Conservation (phyloP, 352 stramenopile genomes). For the Chrysophaeum taylorii region DNA sequence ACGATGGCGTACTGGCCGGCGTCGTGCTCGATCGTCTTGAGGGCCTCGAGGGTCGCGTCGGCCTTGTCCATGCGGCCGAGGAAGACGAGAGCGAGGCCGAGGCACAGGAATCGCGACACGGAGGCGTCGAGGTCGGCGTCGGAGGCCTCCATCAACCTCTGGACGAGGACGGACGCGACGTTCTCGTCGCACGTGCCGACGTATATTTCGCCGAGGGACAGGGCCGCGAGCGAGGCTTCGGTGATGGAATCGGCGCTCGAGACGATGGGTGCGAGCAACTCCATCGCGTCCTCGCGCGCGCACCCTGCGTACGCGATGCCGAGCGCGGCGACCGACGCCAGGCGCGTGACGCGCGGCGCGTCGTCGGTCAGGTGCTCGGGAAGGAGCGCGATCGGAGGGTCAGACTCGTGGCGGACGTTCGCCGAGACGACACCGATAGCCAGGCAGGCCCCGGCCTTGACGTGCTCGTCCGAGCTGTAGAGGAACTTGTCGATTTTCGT, state of each 20-base stretch:
- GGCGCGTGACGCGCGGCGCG: slow-evolving; percentile 71
- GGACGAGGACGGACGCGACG: slow-evolving; percentile 85
- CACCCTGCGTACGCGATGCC: slow-evolving; percentile 95
- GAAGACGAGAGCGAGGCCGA: slow-evolving; percentile 94
- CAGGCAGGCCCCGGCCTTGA: slow-evolving; percentile 93
- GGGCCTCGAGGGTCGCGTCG: slow-evolving; percentile 94
- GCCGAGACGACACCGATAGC: slow-evolving; percentile 85
- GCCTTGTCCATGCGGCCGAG: slow-evolving; percentile 88
- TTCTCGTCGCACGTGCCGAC: slow-evolving; percentile 95
- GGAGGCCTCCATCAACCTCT: slow-evolving; percentile 94
- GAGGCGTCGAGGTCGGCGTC: slow-evolving; percentile 91
- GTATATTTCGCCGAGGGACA: slow-evolving; percentile 95
- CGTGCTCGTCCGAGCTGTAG: slow-evolving; percentile 92
- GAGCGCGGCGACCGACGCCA: slow-evolving; percentile 86
- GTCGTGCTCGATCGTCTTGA: slow-evolving; percentile 93
- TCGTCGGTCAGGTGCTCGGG: slow-evolving; percentile 95
- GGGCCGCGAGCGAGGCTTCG: slow-evolving; percentile 47
- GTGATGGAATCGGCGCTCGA: slow-evolving; percentile 71
- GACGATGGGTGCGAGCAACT: slow-evolving; percentile 88
- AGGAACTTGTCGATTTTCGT: slow-evolving; percentile 99
- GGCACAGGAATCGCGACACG: slow-evolving; percentile 85
- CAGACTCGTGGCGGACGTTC: slow-evolving; percentile 81
- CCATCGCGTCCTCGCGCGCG: slow-evolving; percentile 87
- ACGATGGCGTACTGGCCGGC: slow-evolving; percentile 92
- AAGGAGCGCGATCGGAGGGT: slow-evolving; percentile 89